Base-by-base conservation (phyloP, 2,329 filamentous ascomycete genomes). In the Tolypocladium paradoxum region DNA sequence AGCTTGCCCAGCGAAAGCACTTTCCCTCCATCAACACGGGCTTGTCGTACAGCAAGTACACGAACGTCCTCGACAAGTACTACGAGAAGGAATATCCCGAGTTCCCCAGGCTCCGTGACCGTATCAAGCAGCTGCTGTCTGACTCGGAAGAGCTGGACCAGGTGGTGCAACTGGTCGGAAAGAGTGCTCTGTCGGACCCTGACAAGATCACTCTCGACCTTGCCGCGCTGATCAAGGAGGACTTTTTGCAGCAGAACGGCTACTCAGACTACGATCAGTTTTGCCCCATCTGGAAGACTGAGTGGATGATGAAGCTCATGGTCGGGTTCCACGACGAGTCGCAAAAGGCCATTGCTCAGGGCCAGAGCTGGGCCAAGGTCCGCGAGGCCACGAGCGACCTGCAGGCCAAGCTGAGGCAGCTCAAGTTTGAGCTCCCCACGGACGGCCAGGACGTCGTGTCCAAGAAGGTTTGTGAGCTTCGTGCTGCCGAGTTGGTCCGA, bases 251-350 rank as follows among this genome's bases (percentile, higher is more conserved):
- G 74, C 93, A 99, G 72, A 99, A 99, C 75, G 93, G 93, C 58
- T 99, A 99, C 82, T 93, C 88, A 61, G 90, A 97, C 73, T 97
- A 99, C 70, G 93, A 99, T 68, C 91, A 97, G 75, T 99, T 95
- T 83, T 99, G 93, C 68, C 93, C 93, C 49, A 82, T 99, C 66
- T 99, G 93, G 93, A 99, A 99, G 85, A 99, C 93, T 0, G 88
- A 95, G 71, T 99, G 93, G 86, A 97, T 99, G 93, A 99, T 99
- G 93, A 96, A 95, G 82, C 87, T 90, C 59, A 97, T 99, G 84
- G 88, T 99, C 78, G 88, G 86, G 54, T 99, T 92, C 82, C 90
- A 96, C 69, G 95, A 99, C 65, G 93, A 99, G 77, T 85, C 90
- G 27, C 92, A 97, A 71, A 97, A 96, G 82, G 90, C 90, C 7